A percentile compares a stretch with the other conserved stretches of the same genome.
Conservation (phyloP, 257 asterid genomes). For the Paulownia fortunei region DNA sequence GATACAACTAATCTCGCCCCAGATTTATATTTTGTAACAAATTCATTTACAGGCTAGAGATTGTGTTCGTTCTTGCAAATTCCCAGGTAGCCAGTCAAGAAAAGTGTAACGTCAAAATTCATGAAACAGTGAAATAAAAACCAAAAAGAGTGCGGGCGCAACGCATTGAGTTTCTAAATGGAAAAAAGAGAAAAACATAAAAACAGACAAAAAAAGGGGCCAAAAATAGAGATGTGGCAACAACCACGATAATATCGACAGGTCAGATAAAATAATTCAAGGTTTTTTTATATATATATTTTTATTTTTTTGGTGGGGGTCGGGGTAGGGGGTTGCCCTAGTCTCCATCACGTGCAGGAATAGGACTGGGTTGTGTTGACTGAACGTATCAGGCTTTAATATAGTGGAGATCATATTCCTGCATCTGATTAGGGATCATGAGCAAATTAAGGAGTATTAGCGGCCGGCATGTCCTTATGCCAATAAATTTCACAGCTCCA, state of each 20-base stretch:
- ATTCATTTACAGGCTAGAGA: too few relatives aligned
- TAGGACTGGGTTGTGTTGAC: background rate
- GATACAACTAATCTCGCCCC: background rate
- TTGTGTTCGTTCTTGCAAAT: too few relatives aligned
- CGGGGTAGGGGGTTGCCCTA: background rate
- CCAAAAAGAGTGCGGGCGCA: too few relatives aligned
- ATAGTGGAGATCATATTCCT: background rate
- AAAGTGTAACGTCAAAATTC: too few relatives aligned
- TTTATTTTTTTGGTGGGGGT: background rate
- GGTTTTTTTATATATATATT: background rate
- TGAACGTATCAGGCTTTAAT: background rate
- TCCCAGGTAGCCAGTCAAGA: too few relatives aligned
- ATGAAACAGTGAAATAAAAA: too few relatives aligned
- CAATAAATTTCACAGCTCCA: background rate
- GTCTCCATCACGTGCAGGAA: constrained; percentile 29
- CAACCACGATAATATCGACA: background rate
- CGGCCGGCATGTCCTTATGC: constrained; percentile 4
- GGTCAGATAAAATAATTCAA: background rate
- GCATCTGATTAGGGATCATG: background rate
- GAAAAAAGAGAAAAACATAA: background rate
- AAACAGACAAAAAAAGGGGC: background rate
- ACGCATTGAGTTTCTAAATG: too few relatives aligned
- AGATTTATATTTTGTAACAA: too few relatives aligned
- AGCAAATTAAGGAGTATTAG: background rate
- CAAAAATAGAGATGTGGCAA: background rate